Base-by-base conservation (phyloP, 495 filamentous ascomycete genomes). In the Penicillium mononematosum region DNA sequence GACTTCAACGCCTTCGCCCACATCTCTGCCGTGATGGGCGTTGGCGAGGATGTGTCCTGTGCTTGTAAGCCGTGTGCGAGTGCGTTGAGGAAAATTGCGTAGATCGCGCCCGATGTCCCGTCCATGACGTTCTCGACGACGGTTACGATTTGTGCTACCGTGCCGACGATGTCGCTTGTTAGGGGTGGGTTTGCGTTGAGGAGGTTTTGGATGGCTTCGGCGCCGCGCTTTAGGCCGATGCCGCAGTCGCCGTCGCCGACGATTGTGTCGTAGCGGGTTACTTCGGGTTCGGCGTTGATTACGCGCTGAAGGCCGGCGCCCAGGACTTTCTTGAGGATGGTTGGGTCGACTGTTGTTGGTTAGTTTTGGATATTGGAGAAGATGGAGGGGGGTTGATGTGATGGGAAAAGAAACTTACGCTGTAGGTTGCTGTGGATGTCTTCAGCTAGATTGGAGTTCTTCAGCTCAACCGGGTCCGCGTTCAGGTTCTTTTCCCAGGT, bases 221-320 rank as follows among this genome's bases (percentile, higher is more conserved):
- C 94, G 22, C 94, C 94, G 50, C 92, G 83, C 75, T 90, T 91
- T 39, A 98, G 77, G 1, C 91, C 91, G 29, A 91, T 86, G 1
- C 94, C 94, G 70, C 94, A 98, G 74, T 98, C 94, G 42, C 94
- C 94, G 69, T 98, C 94, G 47, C 94, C 94, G 48, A 96, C 91
- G 25, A 96, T 83, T 1, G 91, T 95, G 67, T 98, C 94, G 68
- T 86, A 97, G 53, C 80, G 85, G 8, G 95, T 97, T 27, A 98
- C 82, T 53, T 92, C 85, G 4, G 89, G 84, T 65, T 98, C 94
- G 1, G 83, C 89, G 0, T 75, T 79, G 57, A 97, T 88, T 44
- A 98, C 69, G 43, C 78, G 77, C 49, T 88, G 73, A 14, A 97
- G 78, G 3, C 82, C 93, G n/a, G 79, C 69, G n/a, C 72, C 73